A percentile compares a stretch with the other conserved stretches of the same genome.
phyloP scores from a whole-genome alignment of 768 basidiomycete species.

The Dictyophora rubrovolvata region DNA sequence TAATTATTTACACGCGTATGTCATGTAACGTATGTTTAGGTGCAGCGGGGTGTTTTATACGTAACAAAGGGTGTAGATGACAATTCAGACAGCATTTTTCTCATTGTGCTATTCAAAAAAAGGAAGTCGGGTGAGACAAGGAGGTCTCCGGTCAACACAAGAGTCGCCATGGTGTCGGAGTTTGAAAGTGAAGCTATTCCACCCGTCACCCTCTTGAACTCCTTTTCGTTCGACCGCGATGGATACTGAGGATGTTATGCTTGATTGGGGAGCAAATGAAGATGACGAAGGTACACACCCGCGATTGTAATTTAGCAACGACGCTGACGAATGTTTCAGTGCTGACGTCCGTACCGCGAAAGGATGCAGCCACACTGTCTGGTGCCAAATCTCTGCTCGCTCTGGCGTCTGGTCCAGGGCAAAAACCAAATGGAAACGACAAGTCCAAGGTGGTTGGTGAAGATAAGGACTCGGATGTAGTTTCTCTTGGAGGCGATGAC shows the following conservation, averaged over 20 bases:
- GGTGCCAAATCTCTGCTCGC: conserved; percentile 8
- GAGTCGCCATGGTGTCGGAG: background rate
- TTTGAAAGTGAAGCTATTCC: background rate
- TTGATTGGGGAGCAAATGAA: conserved; percentile 9
- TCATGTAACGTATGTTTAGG: no score
- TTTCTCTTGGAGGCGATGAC: conserved; percentile 61
- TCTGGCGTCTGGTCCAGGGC: background rate
- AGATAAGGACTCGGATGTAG: conserved; percentile 31
- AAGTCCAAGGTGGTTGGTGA: conserved; percentile 27
- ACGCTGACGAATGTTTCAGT: background rate
- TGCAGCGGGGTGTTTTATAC: no score
- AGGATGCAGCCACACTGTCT: conserved; percentile 8
- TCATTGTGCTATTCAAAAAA: no score
- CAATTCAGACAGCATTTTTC: no score
- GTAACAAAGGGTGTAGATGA: no score
- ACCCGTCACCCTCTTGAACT: background rate
- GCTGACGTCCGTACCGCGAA: background rate
- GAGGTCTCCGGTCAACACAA: background rate
- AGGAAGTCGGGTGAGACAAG: no score
- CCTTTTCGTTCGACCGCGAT: background rate
- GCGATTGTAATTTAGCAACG: background rate
- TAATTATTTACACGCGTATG: no score
- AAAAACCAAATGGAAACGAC: background rate
- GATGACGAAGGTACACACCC: conserved; percentile 2
- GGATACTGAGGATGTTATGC: conserved; percentile 4